Evolutionary conservation across 345 rosid genomes (phyloP), one percentile per base, ranked within the genome.

Genomic region (Anacardium occidentale): DNA sequence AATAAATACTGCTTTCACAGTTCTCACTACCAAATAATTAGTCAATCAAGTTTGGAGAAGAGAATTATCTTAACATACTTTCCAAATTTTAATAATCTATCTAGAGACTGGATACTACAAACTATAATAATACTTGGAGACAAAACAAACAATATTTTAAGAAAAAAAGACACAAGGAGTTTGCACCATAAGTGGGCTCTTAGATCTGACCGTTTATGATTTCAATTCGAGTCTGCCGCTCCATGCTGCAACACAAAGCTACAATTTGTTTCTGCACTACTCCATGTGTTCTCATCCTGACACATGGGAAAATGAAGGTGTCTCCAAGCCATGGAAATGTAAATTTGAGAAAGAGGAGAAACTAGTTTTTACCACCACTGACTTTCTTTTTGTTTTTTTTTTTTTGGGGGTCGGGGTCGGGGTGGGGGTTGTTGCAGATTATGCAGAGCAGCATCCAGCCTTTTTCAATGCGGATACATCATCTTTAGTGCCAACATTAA

Each of bases 381-480:
- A 0, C 40, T 57, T 17, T 40, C 25, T 17, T 26, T 29, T 29
- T 29, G 1, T 29, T 29, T 29, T 29, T 29, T 29, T 1, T 29
- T 29, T 1, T 29, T 29, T n/a, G n/a, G n/a, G n/a, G n/a, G n/a
- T n/a, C n/a, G n/a, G n/a, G n/a, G n/a, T n/a, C n/a, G n/a, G n/a
- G n/a, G n/a, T n/a, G n/a, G n/a, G n/a, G n/a, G 2, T 10, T 10
- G 56, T 10, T 24, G 45, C 64, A 21, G 11, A 25, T 64, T 66
- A 74, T 0, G 51, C 29, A 10, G 76, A 62, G 63, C 84, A 81
- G 74, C 84, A 81, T n/a, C 79, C 79, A 34, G 61, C 71, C 37
- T 77, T 81, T 68, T 81, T 81, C 67, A 81, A 72, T 1, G 81
- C 84, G 1, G 84, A 81, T 32, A 81, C 84, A 77, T 81, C 84